Evolutionary conservation across 148 eudicot genomes (phyloP), one percentile per base, ranked within the genome.

Genomic region (Cornus kousa): DNA sequence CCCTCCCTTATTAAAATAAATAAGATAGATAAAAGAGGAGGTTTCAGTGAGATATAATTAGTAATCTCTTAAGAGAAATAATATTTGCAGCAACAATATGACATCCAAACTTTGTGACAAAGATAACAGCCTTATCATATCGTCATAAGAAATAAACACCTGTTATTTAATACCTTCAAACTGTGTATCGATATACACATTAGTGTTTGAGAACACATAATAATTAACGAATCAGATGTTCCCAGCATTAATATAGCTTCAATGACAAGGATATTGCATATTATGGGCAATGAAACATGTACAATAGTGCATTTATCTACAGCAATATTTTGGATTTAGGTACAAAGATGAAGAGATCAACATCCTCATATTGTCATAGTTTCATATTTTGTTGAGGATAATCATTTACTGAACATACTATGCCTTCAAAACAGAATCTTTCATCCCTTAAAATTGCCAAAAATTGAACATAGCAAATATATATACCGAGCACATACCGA

Each of bases 401-500:
- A 48, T 40, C 55, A 67, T 66, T 43, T 71, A 4, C 14, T 31
- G 22, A 5, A 67, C 9, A 9, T 37, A 39, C 16, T n/a, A 64
- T 32, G 66, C 33, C 40, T 53, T 19, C 40, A 23, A 35, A 35
- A 57, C 39, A 74, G 81, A 74, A 78, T 28, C 28, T 23, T 78
- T 65, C 32, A 74, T 35, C 60, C 24, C 31, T 16, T 14, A 16
- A 32, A 1, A 81, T 46, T 14, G 8, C 65, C 67, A 81, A 43
- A 46, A 79, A 32, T 35, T 35, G 37, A 35, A 35, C 37, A 35
- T 35, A 35, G 37, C 37, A 35, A 35, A 35, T 4, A 35, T 35
- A 35, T 2, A 3, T 23, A 7, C 39, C 19, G 79, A 79, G 39
- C 48, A 85, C 91, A 75, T 87, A 96, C 99, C 17, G 99, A 96